Conservation (phyloP, 345 rosid genomes). For the Gossypium herbaceum region DNA sequence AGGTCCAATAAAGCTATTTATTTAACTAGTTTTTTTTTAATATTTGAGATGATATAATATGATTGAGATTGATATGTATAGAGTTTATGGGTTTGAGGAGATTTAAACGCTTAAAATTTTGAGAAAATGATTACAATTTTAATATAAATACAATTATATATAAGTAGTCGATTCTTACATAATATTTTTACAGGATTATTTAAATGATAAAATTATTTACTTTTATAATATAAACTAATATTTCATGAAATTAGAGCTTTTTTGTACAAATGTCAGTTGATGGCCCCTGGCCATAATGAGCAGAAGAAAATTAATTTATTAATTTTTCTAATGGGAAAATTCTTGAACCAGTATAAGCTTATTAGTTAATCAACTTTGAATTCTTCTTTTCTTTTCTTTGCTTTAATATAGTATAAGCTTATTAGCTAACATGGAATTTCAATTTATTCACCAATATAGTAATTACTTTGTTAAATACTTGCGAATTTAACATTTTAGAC, state of each 20-base stretch:
- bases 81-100: too few species aligned
- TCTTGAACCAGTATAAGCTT: background rate
- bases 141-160: too few species aligned
- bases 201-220: background rate
- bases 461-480: too few species aligned
- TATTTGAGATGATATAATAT: too few species aligned
- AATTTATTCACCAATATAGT: too few species aligned
- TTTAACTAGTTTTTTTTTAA: background rate
- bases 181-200: background rate
- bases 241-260: background rate
- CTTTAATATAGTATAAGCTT: too few species aligned
- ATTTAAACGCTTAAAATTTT: too few species aligned
- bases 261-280: background rate
- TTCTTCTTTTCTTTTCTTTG: background rate
- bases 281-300: background rate
- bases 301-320: background rate
- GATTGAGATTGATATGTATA: too few species aligned
- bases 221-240: background rate
- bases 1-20: background rate
- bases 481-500: too few species aligned
- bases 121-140: too few species aligned
- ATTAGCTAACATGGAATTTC: too few species aligned
- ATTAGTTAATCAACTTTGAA: background rate
- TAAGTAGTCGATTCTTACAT: background rate
- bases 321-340: background rate